Conservation (phyloP, 2,329 filamentous ascomycete species). For the Hypoxylon sp. region DNA sequence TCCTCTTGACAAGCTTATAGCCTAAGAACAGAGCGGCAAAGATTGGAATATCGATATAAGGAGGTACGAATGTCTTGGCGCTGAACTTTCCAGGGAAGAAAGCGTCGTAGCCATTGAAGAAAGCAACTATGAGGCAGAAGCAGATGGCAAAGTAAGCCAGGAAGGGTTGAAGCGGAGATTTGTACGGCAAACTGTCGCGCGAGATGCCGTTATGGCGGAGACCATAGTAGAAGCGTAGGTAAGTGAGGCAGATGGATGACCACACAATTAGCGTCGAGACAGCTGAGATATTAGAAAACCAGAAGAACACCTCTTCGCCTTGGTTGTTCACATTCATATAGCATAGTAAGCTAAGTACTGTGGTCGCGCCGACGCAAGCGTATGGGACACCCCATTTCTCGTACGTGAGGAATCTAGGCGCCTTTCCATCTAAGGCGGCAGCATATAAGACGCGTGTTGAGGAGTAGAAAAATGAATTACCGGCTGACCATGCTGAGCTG, state of each 20-base stretch:
- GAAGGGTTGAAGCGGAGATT: slow-evolving; percentile 76
- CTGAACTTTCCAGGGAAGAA: slow-evolving; percentile 72
- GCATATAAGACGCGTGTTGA: slow-evolving; percentile 55
- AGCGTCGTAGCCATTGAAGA: slow-evolving; percentile 81
- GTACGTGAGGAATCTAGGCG: slow-evolving; percentile 65
- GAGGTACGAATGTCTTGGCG: slow-evolving; percentile 72
- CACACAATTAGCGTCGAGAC: slow-evolving; percentile 80
- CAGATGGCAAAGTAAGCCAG: slow-evolving; percentile 74
- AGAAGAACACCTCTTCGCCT: slow-evolving; percentile 58
- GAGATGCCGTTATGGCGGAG: slow-evolving; percentile 75
- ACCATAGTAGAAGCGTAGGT: slow-evolving; percentile 78
- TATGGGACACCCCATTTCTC: slow-evolving; percentile 72
- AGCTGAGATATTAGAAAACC: slow-evolving; percentile 70
- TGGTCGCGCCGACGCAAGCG: slow-evolving; percentile 70
- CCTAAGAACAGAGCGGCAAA: slow-evolving; percentile 75
- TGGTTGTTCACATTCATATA: slow-evolving; percentile 74
- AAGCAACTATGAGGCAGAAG: slow-evolving; percentile 75
- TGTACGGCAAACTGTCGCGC: slow-evolving; percentile 75
- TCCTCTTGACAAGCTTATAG: slow-evolving; percentile 78
- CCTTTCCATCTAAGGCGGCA: slow-evolving; percentile 69
- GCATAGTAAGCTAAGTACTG: slow-evolving; percentile 72
- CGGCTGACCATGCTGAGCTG: slow-evolving; percentile 57
- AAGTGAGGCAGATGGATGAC: slow-evolving; percentile 77
- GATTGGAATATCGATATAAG: slow-evolving; percentile 78
- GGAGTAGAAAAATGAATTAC: slow-evolving; percentile 56